Percentiles rank a stretch among this genome's conserved stretches.
Evolutionary conservation across 2,329 filamentous ascomycete genomes (phyloP).

Genomic region (Coniella vitis): DNA sequence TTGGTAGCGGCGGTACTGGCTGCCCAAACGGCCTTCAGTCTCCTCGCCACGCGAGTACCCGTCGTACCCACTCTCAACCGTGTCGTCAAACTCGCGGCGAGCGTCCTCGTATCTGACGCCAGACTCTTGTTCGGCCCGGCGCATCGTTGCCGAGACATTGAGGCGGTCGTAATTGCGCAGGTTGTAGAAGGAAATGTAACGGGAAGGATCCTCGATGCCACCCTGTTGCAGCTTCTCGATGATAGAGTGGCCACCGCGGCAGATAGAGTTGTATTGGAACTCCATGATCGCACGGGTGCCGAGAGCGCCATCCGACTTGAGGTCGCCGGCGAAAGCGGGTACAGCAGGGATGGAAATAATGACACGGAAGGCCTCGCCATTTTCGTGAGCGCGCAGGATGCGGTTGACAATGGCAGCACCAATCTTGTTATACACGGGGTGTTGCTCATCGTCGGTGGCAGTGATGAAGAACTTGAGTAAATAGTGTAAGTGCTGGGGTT

Average conservation of each 20-base stretch:
- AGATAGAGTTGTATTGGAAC: slow-evolving; percentile 77
- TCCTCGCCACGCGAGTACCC: slow-evolving; percentile 26
- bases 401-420: slow-evolving; percentile 73
- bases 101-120: slow-evolving; percentile 65
- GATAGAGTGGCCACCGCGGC: slow-evolving; percentile 69
- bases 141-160: slow-evolving; percentile 60
- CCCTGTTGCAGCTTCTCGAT: slow-evolving; percentile 60
- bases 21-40: slow-evolving; percentile 27
- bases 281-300: slow-evolving; percentile 84
- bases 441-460: slow-evolving; percentile 62
- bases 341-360: slow-evolving; percentile 74
- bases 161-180: slow-evolving; percentile 78
- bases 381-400: slow-evolving; percentile 62
- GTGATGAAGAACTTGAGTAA: slow-evolving; percentile 72
- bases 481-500: not conserved
- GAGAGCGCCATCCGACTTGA: slow-evolving; percentile 64
- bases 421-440: slow-evolving; percentile 70
- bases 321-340: slow-evolving; percentile 75
- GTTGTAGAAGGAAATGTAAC: slow-evolving; percentile 81
- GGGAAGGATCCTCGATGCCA: slow-evolving; percentile 59
- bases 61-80: slow-evolving; percentile 41
- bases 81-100: slow-evolving; percentile 54
- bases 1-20: slow-evolving; percentile 65
- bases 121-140: slow-evolving; percentile 50
- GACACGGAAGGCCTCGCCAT: slow-evolving; percentile 62